Evolutionary conservation across 2,329 filamentous ascomycete genomes (phyloP).

Genomic region (Acarospora socialis): DNA sequence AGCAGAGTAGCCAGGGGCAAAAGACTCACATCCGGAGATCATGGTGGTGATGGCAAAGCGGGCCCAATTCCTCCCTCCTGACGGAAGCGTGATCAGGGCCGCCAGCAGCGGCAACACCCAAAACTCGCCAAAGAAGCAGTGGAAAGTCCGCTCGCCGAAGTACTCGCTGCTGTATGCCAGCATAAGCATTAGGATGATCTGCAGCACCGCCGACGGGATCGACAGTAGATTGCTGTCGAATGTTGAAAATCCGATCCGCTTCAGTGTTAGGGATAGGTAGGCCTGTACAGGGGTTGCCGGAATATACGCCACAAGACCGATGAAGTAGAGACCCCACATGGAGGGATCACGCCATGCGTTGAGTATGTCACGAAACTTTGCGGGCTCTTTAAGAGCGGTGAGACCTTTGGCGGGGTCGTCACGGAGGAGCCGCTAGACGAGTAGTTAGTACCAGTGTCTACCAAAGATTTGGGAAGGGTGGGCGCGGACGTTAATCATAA

Average conservation of each 20-base stretch:
- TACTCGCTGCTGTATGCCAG: constrained; percentile 41
- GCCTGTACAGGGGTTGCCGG: constrained; percentile 23
- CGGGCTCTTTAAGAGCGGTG: constrained; percentile 31
- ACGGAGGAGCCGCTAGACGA: constrained; percentile 40
- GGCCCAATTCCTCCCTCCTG: constrained; percentile 33
- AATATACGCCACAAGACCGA: constrained; percentile 32
- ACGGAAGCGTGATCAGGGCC: constrained; percentile 35
- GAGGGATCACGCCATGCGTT: constrained; percentile 32
- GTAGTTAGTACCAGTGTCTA: no score
- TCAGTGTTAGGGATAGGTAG: constrained; percentile 30
- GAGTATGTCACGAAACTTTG: constrained; percentile 30
- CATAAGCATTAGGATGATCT: constrained; percentile 42
- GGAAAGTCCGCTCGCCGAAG: constrained; percentile 40
- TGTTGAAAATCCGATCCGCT: constrained; percentile 41
- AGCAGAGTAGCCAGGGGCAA: neutral
- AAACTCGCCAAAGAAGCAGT: constrained; percentile 38
- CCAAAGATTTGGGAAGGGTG: no score
- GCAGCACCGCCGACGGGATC: constrained; percentile 42
- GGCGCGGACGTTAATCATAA: constrained; percentile 60
- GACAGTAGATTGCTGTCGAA: constrained; percentile 50
- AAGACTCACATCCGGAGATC: constrained; percentile 30
- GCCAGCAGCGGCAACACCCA: constrained; percentile 40
- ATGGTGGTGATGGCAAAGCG: constrained; percentile 39
- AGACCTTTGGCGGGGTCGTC: constrained; percentile 43
- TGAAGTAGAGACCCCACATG: constrained; percentile 39